These are phyloP conservation scores for Hypomyces rosellus DNA, from an alignment of 2,329 filamentous ascomycete genomes.

Conservation along the genomic window DNA sequence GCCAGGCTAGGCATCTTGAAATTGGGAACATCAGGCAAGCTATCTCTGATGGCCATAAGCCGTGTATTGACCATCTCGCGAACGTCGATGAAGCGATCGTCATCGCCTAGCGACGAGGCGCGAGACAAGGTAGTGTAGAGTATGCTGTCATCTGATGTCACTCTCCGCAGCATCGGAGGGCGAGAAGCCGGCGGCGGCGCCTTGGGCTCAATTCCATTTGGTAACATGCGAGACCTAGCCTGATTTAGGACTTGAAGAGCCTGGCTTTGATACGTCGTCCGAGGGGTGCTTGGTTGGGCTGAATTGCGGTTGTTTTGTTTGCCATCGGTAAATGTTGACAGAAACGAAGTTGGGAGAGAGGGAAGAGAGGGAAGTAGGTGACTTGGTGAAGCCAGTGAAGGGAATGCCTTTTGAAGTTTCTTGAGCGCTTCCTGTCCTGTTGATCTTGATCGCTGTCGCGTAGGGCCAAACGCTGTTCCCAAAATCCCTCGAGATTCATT, in stretches of 20 bases:
- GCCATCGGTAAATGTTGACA: constrained; percentile 29
- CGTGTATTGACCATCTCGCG: constrained; percentile 82
- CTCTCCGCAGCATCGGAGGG: constrained; percentile 25
- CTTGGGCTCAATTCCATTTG: not conserved
- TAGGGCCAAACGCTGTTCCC: constrained; percentile 40
- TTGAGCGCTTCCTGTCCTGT: constrained; percentile 52
- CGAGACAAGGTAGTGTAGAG: constrained; percentile 69
- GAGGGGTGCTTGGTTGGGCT: not conserved
- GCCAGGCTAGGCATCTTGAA: constrained; percentile 64
- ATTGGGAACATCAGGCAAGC: constrained; percentile 70
- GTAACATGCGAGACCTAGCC: constrained; percentile 6
- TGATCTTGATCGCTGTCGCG: constrained; percentile 47
- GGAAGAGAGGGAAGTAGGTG: constrained; percentile 36
- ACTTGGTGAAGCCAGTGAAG: constrained; percentile 38
- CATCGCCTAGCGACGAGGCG: constrained; percentile 78
- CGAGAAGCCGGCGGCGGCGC: constrained; percentile 13
- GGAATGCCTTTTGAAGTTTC: constrained; percentile 49
- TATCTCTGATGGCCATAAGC: constrained; percentile 85
- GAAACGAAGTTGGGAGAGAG: constrained; percentile 39
- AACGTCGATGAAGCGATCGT: constrained; percentile 71
- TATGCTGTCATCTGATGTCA: constrained; percentile 62
- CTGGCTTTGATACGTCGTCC: not conserved
- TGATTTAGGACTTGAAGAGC: constrained; percentile 1
- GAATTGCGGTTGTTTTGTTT: constrained; percentile 8
- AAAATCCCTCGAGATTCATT: constrained; percentile 29